Base-by-base conservation (phyloP, 805 yeast species). In the Blastobotrys terrestris region DNA sequence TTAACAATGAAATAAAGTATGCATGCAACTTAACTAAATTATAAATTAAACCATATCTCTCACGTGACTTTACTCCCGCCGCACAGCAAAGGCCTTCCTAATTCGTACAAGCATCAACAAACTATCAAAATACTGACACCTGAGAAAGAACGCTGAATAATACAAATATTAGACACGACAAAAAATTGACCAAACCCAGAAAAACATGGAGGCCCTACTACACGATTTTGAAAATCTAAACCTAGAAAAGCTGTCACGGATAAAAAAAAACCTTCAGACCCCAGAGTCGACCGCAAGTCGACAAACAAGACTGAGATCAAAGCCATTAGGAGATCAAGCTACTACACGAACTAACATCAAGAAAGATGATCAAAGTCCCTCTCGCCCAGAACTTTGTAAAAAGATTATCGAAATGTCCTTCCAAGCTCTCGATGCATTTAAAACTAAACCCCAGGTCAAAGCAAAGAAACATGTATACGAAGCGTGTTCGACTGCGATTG, bases 391-490 rank as follows among this genome's bases (percentile, higher is more conserved):
- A 1, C 39, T 50, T 7, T 48, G 49, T 20, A 3, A 20, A 11
- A 45, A 44, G 20, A 48, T 50, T 3, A 31, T 44, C 7, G 39
- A 44, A 39, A 18, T 19, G n/a, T 21, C 49, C 2, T n/a, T 50
- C 14, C 21, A 16, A n/a, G 39, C 20, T 5, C 31, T 50, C 14
- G 53, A 50, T 4, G 14, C 44, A 6, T 16, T 41, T 6, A 44
- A 50, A 21, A 44, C 19, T 2, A 44, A 45, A 19, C 20, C 46
- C 15, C 31, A 42, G 8, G 26, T 11, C 14, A 31, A 39, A 13
- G 5, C 45, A 18, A 20, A 39, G 15, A 45, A 50, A 14, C 45
- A 45, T 21, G 16, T 44, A 19, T 18, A 50, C 31, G 49, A 50
- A 31, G 44, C 49, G 26, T 42, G 45, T 6, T 15, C 44, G 7